Percentiles rank a stretch among this genome's conserved stretches.
Evolutionary conservation across 306 rosid genomes (phyloP).

Genomic region (Castanea sativa): DNA sequence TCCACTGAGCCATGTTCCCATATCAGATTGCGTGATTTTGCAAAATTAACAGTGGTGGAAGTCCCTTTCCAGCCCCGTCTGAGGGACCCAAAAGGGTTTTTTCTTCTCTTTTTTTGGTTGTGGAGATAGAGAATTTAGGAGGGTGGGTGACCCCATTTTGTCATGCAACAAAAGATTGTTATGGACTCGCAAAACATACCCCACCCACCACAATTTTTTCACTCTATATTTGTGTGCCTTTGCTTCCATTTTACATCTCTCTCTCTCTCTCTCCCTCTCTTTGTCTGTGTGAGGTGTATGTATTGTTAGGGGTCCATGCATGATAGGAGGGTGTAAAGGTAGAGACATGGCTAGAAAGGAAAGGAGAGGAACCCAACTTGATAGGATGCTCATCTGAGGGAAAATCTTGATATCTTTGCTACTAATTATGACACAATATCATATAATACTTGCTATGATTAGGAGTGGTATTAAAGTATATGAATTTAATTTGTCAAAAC

Average conservation of each 20-base stretch:
- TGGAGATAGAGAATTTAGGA: constrained; percentile 20
- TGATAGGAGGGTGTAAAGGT: constrained; percentile 73
- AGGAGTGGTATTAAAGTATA: constrained; percentile 63
- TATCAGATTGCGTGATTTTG: constrained; percentile 42
- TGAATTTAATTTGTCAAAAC: constrained; percentile 30
- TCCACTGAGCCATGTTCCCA: constrained; percentile 53
- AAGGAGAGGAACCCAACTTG: constrained; percentile 32
- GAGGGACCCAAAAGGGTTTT: constrained; percentile 47
- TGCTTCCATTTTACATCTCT: constrained; percentile 91
- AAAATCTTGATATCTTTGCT: constrained; percentile 52
- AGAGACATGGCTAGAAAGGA: constrained; percentile 27
- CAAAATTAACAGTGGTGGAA: constrained; percentile 42
- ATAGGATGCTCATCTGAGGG: constrained; percentile 64
- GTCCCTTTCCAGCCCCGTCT: constrained; percentile 59
- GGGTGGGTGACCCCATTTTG: constrained; percentile 42
- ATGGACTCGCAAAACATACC: constrained; percentile 37
- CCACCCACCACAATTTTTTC: constrained; percentile 48
- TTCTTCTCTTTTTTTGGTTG: neutral
- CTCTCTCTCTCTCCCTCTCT: constrained; percentile 32
- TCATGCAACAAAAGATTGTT: constrained; percentile 76
- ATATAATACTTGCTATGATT: constrained; percentile 48
- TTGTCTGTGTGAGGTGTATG: neutral
- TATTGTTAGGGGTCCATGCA: constrained; percentile 36
- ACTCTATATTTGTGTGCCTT: constrained; percentile 64
- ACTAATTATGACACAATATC: constrained; percentile 56